phyloP scores from a whole-genome alignment of 2,329 filamentous ascomycete species.

The Corinectria fuckeliana region DNA sequence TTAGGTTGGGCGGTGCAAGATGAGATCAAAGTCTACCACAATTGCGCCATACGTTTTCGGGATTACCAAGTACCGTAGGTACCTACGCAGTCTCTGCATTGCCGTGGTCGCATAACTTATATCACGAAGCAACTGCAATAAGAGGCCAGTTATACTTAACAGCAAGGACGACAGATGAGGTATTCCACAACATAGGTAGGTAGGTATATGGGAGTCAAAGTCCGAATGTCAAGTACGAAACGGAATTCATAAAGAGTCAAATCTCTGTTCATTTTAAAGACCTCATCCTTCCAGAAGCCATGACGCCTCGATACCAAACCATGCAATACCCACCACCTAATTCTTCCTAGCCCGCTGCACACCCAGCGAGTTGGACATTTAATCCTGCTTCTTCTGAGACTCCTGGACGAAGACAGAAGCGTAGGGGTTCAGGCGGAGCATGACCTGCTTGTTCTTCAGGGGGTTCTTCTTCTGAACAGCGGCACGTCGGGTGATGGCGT shows the following conservation, averaged over 20 bases:
- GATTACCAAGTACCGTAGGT: no score
- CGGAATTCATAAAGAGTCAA: constrained; percentile 41
- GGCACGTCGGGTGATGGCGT: constrained; percentile 86
- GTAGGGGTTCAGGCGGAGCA: constrained; percentile 99
- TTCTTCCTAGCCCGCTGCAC: constrained; percentile 44
- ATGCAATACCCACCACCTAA: constrained; percentile 39
- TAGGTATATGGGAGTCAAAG: constrained; percentile 2
- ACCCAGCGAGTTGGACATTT: constrained; percentile 47
- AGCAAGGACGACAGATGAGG: constrained; percentile 6
- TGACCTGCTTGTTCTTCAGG: constrained; percentile 97
- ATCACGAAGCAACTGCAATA: neutral
- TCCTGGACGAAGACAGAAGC: constrained; percentile 86
- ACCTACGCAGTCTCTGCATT: no score
- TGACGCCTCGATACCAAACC: constrained; percentile 48
- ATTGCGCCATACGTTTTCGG: constrained; percentile 4
- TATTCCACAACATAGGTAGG: constrained; percentile 12
- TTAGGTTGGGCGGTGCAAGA: neutral
- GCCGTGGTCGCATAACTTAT: neutral
- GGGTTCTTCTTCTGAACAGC: constrained; percentile 99
- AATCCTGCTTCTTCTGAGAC: constrained; percentile 50
- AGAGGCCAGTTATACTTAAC: neutral
- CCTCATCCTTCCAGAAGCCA: constrained; percentile 46
- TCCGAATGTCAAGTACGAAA: constrained; percentile 27
- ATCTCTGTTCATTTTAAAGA: constrained; percentile 46
- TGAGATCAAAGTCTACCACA: constrained; percentile 1